Conservation (phyloP, 2,329 filamentous ascomycete species). For the Exophiala sideris region DNA sequence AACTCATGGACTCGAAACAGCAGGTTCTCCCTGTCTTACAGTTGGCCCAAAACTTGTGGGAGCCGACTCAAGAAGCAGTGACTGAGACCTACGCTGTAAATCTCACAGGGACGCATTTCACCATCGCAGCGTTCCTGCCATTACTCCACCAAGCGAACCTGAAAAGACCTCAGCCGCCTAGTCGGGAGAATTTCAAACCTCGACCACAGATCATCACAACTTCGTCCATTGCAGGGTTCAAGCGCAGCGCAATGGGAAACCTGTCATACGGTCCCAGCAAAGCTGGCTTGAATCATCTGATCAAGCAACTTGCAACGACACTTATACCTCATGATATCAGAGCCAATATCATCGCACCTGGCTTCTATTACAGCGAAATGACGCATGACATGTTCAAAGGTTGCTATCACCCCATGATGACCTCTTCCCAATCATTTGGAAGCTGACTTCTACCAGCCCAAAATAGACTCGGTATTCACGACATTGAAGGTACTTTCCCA, state of each 20-base stretch:
- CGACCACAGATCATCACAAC: slow-evolving; percentile 47
- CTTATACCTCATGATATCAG: slow-evolving; percentile 42
- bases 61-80: slow-evolving; percentile 29
- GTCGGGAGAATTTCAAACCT: slow-evolving; percentile 25
- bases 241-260: no score
- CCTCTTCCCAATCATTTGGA: background rate
- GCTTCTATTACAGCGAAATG: slow-evolving; percentile 56
- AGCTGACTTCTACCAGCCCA: slow-evolving; percentile 24
- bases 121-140: slow-evolving; percentile 38
- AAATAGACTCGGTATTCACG: slow-evolving; percentile 34
- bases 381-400: no score
- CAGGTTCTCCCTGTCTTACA: slow-evolving; percentile 5
- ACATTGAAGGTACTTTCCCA: slow-evolving; percentile 39
- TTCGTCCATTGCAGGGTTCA: slow-evolving; percentile 44
- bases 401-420: slow-evolving; percentile 28
- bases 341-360: slow-evolving; percentile 49
- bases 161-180: slow-evolving; percentile 32
- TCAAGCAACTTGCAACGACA: slow-evolving; percentile 49
- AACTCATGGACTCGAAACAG: background rate
- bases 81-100: slow-evolving; percentile 36
- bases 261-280: slow-evolving; percentile 45
- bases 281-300: slow-evolving; percentile 46
- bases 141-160: slow-evolving; percentile 41
- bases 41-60: slow-evolving; percentile 7
- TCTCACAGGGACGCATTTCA: slow-evolving; percentile 36